Evolutionary conservation across 768 basidiomycete genomes (phyloP), one percentile per base, ranked within the genome.

Genomic region (Mycena leptocephala): DNA sequence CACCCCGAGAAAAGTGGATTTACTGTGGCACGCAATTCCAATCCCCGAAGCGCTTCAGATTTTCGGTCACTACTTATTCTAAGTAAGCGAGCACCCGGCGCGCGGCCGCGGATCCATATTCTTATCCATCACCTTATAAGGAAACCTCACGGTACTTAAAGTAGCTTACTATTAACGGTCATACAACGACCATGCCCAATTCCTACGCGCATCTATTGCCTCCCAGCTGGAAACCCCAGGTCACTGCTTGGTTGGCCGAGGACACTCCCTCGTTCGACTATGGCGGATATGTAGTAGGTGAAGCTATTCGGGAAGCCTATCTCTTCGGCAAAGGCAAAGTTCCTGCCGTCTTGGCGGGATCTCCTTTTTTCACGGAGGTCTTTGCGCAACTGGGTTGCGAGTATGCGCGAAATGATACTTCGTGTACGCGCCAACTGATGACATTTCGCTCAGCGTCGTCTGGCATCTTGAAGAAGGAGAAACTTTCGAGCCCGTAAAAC

Each of bases 211-310:
- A 99, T 82, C 89, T 99, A n/a, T 90, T 99, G 13, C 97, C 98
- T 37, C 96, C 97, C 0, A 96, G 93, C 81, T 99, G 97, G 98
- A 96, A 95, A 84, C 80, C 90, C 1, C 93, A 96, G 77, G 90
- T 99, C 67, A 86, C 90, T 3, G 86, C 83, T 18, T 99, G 98
- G 98, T 91, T 97, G 35, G 92, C 92, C 10, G 98, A 99, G 85
- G 98, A 99, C 82, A 95, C 94, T 0, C 98, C 98, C 1, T 97
- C 96, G 1, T 98, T 99, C 79, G 98, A 99, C 85, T 98, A 96
- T 78, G 97, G 95, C 46, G 98, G 98, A 2, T 98, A 95, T 81
- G 96, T 99, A 61, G 98, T 99, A 11, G 98, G 98, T 18, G 97
- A 99, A 82, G 94, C 91, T 9, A 86, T 91, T 43, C 93, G 96